These are phyloP conservation scores for Tephrocybe rancida DNA, from an alignment of 768 basidiomycete species.

Conservation along the genomic window DNA sequence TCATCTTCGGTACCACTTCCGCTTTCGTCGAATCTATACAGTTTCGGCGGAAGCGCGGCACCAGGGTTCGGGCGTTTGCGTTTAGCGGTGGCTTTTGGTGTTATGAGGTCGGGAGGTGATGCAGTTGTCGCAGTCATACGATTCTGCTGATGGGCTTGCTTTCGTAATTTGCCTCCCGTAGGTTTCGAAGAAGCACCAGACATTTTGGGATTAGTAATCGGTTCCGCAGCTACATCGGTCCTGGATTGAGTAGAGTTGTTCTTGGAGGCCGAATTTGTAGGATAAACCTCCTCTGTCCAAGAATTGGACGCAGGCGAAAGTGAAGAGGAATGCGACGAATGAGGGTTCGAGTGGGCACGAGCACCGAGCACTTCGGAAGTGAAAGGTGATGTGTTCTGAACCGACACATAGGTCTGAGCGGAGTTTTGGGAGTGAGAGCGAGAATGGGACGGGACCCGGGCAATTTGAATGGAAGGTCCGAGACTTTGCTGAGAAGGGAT, in stretches of 20 bases:
- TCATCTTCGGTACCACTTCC: constrained; percentile 42
- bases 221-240: not conserved
- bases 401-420: constrained; percentile 6
- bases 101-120: constrained; percentile 4
- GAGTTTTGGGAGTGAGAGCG: constrained; percentile 14
- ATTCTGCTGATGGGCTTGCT: constrained; percentile 3
- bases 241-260: constrained; percentile 3
- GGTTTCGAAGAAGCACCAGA: constrained; percentile 2
- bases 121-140: not conserved
- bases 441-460: not conserved
- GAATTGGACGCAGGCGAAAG: constrained; percentile 21
- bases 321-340: constrained; percentile 19
- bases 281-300: constrained; percentile 22
- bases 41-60: constrained; percentile 8
- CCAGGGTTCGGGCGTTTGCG: constrained; percentile 26
- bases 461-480: not conserved
- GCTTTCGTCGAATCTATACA: constrained; percentile 22
- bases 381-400: constrained; percentile 1
- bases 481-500: constrained; percentile 13
- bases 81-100: constrained; percentile 18
- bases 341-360: constrained; percentile 11
- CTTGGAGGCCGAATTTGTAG: constrained; percentile 8
- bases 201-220: not conserved
- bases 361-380: constrained; percentile 6
- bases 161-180: not conserved